Percentiles rank a stretch among this genome's conserved stretches.
Conservation (phyloP, 441 rosid species). For the Arabidopsis lyrata region DNA sequence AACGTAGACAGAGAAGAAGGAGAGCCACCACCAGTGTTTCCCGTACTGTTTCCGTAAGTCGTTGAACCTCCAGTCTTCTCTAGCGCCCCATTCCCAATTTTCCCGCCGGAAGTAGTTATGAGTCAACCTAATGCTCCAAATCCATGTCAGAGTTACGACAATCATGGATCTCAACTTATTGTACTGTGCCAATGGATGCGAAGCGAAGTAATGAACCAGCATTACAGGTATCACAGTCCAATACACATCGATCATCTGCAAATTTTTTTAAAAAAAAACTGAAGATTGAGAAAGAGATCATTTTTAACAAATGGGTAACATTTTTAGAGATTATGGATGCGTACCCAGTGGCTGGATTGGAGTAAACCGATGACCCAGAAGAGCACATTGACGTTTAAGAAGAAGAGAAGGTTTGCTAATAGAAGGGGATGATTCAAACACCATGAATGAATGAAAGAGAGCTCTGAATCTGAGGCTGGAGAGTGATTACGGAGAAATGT, state of each 20-base stretch:
- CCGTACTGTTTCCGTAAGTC: conserved; percentile 85
- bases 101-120: conserved; percentile 94
- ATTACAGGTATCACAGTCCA: conserved; percentile 93
- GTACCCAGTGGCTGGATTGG: conserved; percentile 91
- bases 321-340: not conserved
- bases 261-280: not conserved
- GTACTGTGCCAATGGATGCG: conserved; percentile 68
- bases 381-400: conserved; percentile 87
- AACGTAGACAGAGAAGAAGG: conserved; percentile 85
- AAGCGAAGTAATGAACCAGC: conserved; percentile 78
- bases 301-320: not conserved
- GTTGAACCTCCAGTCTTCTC: conserved; percentile 93
- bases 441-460: conserved; percentile 65
- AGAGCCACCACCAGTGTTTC: conserved; percentile 92
- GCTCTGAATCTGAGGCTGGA: conserved; percentile 20
- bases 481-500: conserved; percentile 57
- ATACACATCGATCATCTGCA: conserved; percentile 91
- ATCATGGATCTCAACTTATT: conserved; percentile 71
- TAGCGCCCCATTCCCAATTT: conserved; percentile 95
- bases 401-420: conserved; percentile 79
- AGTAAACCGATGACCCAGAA: conserved; percentile 86
- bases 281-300: not conserved
- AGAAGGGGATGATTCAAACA: conserved; percentile 81
- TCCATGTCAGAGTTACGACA: conserved; percentile 68
- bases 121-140: conserved; percentile 84